phyloP scores from a whole-genome alignment of 331 rosid species.

The Dryas integrifolia region DNA sequence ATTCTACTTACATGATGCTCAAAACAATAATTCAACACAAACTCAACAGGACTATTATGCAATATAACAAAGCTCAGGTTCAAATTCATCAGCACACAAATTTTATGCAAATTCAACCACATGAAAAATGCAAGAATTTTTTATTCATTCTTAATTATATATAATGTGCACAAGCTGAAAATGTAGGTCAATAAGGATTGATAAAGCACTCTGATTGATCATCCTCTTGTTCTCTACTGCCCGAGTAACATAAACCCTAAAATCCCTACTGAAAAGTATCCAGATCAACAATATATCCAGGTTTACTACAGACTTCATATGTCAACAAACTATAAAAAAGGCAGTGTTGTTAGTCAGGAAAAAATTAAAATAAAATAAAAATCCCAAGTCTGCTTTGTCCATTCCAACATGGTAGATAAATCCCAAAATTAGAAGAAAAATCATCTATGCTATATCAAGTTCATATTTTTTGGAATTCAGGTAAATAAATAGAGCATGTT shows the following conservation, averaged over 20 bases:
- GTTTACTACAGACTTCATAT: neutral
- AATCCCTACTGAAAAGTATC: constrained; percentile 2
- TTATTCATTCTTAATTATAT: neutral
- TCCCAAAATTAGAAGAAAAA: neutral
- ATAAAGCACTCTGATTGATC: neutral
- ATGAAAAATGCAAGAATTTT: neutral
- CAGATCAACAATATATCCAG: constrained; percentile 18
- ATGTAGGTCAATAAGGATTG: constrained; percentile 7
- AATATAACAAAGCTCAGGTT: neutral
- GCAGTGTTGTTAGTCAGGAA: constrained; percentile 4
- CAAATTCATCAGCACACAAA: neutral
- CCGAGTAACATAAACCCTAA: constrained; percentile 10
- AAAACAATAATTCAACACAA: neutral
- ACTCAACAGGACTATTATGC: constrained; percentile 9
- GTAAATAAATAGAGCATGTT: neutral
- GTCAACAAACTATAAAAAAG: neutral
- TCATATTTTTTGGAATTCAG: neutral
- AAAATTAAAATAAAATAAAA: neutral
- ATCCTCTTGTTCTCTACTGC: neutral
- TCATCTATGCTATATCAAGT: neutral
- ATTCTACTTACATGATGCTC: neutral
- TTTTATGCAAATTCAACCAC: constrained; percentile 1
- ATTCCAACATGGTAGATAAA: neutral
- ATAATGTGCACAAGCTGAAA: neutral
- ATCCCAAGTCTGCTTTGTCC: neutral